Evolutionary conservation across 2,329 filamentous ascomycete species (phyloP).

Genomic region (Tolypocladium guangdongense): DNA sequence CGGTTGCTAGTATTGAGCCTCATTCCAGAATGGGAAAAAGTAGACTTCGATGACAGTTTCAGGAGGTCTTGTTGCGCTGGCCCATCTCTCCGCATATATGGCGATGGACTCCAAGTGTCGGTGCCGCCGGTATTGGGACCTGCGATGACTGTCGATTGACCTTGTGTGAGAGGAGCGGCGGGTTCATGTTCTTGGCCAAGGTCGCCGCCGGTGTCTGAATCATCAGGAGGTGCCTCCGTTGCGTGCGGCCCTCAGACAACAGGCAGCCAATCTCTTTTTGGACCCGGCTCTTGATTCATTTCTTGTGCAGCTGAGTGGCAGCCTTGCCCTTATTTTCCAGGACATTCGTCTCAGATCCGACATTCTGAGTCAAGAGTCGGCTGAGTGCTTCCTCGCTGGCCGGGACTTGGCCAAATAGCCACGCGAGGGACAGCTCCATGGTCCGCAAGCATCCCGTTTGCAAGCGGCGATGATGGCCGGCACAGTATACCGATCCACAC

Average conservation of each 20-base stretch:
- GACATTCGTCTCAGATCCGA: slow-evolving; percentile 26
- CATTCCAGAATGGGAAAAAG: slow-evolving; percentile 64
- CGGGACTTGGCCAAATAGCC: slow-evolving; percentile 51
- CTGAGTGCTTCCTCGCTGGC: slow-evolving; percentile 48
- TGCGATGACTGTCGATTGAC: neutral
- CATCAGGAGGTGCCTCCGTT: slow-evolving; percentile 24
- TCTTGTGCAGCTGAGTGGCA: slow-evolving; percentile 46
- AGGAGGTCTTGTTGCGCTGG: neutral
- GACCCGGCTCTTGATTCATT: slow-evolving; percentile 52
- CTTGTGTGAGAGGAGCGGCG: neutral
- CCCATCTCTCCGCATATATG: neutral
- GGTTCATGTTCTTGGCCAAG: neutral
- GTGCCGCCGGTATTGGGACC: neutral
- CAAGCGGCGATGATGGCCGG: too few relatives aligned
- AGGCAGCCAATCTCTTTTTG: slow-evolving; percentile 52
- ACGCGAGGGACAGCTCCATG: slow-evolving; percentile 57
- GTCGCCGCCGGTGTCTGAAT: slow-evolving; percentile 17
- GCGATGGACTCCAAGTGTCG: neutral
- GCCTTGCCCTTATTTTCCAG: slow-evolving; percentile 41
- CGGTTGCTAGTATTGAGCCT: slow-evolving; percentile 43
- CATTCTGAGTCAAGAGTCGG: slow-evolving; percentile 36
- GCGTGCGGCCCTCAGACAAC: slow-evolving; percentile 34
- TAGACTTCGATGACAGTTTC: slow-evolving; percentile 56
- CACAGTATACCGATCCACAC: too few relatives aligned
- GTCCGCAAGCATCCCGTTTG: slow-evolving; percentile 65